Percentiles rank a stretch among this genome's conserved stretches.
Conservation (phyloP, 768 basidiomycete species). For the Pleurotus tuber-regium region DNA sequence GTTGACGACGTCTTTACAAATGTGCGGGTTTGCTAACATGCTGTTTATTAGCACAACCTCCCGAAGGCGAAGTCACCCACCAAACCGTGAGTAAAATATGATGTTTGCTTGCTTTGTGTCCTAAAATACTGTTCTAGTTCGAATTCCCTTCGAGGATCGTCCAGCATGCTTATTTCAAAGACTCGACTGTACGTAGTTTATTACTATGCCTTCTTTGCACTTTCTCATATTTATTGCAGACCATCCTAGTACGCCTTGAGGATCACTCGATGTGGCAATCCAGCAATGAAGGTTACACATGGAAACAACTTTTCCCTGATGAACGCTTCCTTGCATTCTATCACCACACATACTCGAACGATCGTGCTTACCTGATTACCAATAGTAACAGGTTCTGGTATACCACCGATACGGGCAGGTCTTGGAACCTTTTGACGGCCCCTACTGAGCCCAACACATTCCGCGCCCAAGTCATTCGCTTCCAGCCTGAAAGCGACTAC, state of each 20-base stretch:
- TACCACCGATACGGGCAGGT: conserved; percentile 79
- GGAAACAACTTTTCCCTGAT: conserved; percentile 63
- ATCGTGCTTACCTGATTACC: conserved; percentile 92
- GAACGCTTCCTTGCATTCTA: conserved; percentile 80
- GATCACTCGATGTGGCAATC: conserved; percentile 92
- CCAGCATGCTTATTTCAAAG: conserved; percentile 83
- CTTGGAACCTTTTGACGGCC: conserved; percentile 58
- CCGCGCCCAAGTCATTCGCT: conserved; percentile 71
- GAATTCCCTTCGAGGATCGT: conserved; percentile 61
- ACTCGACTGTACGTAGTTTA: conserved; percentile 55
- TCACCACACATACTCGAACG: conserved; percentile 75
- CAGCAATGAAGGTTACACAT: conserved; percentile 91
- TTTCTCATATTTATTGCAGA: conserved; percentile 37
- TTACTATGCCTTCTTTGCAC: background rate
- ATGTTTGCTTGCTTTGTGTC: background rate
- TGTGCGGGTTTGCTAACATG: background rate
- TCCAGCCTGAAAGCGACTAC: conserved; percentile 83
- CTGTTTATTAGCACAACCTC: conserved; percentile 69
- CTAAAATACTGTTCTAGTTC: conserved; percentile 39
- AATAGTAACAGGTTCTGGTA: conserved; percentile 58
- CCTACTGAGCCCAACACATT: conserved; percentile 81
- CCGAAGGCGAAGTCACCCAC: conserved; percentile 75
- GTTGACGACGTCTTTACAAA: conserved; percentile 23
- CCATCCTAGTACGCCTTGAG: conserved; percentile 75
- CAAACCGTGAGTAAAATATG: conserved; percentile 53